These are phyloP conservation scores for Marasmius oreades DNA, from an alignment of 1,284 basidiomycete genomes.

Conservation along the genomic window DNA sequence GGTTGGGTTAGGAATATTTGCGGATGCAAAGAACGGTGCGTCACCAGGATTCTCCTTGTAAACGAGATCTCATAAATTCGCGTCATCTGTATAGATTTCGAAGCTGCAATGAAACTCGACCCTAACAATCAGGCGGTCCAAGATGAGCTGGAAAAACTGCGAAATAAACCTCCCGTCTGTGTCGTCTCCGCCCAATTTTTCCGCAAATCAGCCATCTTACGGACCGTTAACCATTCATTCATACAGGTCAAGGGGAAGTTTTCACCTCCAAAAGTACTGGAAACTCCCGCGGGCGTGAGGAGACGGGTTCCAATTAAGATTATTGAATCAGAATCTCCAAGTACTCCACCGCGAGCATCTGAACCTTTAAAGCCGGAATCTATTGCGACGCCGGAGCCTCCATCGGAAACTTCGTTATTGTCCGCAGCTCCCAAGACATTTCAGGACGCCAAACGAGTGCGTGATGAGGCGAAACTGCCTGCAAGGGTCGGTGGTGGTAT, in stretches of 20 bases:
- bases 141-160: conserved; percentile 50
- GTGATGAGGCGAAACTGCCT: conserved; percentile 34
- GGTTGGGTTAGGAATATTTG: conserved; percentile 43
- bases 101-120: conserved; percentile 51
- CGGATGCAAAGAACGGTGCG: conserved; percentile 57
- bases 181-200: neutral
- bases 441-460: conserved; percentile 50
- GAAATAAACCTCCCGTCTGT: conserved; percentile 29
- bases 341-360: neutral
- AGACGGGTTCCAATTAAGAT: conserved; percentile 71
- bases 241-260: neutral
- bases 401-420: conserved; percentile 8
- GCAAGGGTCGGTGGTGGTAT: conserved; percentile 56
- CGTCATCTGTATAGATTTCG: conserved; percentile 49
- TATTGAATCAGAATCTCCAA: conserved; percentile 34
- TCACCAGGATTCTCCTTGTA: conserved; percentile 3
- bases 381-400: neutral
- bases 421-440: conserved; percentile 29
- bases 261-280: neutral
- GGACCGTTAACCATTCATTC: neutral
- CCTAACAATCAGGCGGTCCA: conserved; percentile 56
- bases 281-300: conserved; percentile 22
- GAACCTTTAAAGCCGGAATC: conserved; percentile 6
- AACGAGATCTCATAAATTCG: too few relatives aligned
- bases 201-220: conserved; percentile 7